phyloP scores from a whole-genome alignment of 805 yeast genomes.

The Danielia oregonensis region DNA sequence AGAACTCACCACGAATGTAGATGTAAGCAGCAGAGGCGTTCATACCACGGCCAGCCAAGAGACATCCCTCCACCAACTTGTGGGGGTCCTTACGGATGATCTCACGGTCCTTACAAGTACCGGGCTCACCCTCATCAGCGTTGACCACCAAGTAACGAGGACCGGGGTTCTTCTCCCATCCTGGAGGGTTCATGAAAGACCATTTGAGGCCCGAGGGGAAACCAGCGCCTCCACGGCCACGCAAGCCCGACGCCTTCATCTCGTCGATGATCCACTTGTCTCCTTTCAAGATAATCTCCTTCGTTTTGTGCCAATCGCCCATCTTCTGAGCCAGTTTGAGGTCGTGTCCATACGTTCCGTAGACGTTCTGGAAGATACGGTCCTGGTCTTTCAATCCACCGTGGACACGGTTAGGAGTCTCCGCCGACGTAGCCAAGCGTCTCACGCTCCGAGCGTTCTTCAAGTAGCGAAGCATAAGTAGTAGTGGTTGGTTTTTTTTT shows the following conservation, averaged over 20 bases:
- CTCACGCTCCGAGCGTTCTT: conserved; percentile 22
- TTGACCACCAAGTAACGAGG: conserved; percentile 86
- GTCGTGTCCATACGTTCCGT: conserved; percentile 72
- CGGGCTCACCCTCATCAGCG: conserved; percentile 95
- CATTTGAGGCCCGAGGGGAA: conserved; percentile 89
- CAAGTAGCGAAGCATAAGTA: conserved; percentile 34
- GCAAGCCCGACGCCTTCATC: conserved; percentile 76
- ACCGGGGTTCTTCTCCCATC: conserved; percentile 89
- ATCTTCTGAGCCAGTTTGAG: conserved; percentile 68
- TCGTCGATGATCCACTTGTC: conserved; percentile 89
- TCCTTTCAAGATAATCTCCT: conserved; percentile 78
- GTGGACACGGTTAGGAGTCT: conserved; percentile 49
- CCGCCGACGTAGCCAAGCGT: conserved; percentile 46
- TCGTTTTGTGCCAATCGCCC: conserved; percentile 93
- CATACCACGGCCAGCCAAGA: conserved; percentile 87
- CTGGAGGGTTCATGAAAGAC: conserved; percentile 95
- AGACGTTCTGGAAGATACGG: conserved; percentile 82
- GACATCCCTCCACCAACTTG: conserved; percentile 87
- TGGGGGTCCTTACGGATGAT: conserved; percentile 90
- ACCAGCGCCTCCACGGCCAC: conserved; percentile 95
- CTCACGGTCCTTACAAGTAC: conserved; percentile 90
- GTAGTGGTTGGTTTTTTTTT: conserved; percentile 6
- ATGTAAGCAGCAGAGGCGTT: conserved; percentile 91
- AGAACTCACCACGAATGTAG: conserved; percentile 87
- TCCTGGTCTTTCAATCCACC: conserved; percentile 82